Percentiles rank a stretch among this genome's conserved stretches.
Conservation (phyloP, 2,329 filamentous ascomycete species). For the Mycogone perniciosa region DNA sequence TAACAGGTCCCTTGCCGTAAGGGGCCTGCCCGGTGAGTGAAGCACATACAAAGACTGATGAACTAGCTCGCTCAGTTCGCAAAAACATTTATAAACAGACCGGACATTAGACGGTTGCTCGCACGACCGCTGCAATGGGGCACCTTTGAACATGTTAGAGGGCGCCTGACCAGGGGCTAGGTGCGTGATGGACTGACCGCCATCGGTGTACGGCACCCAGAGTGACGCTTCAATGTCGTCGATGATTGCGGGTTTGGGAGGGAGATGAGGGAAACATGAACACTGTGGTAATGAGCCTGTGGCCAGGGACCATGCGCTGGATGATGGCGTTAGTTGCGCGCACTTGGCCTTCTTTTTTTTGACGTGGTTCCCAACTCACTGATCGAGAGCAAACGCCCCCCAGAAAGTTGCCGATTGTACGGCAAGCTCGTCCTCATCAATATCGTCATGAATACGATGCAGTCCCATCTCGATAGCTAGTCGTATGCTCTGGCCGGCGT, state of each 20-base stretch:
- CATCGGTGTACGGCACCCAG: conserved; percentile 54
- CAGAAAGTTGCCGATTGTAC: conserved; percentile 56
- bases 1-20: conserved; percentile 58
- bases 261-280: conserved; percentile 50
- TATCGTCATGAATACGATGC: conserved; percentile 46
- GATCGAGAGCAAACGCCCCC: conserved; percentile 57
- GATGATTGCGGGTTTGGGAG: conserved; percentile 55
- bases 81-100: conserved; percentile 62
- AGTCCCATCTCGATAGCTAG: conserved; percentile 67
- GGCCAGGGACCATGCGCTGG: conserved; percentile 58
- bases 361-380: conserved; percentile 38
- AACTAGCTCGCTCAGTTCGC: conserved; percentile 66
- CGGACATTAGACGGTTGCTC: conserved; percentile 62
- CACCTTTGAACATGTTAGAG: conserved; percentile 30
- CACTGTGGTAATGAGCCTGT: conserved; percentile 56
- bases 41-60: conserved; percentile 65
- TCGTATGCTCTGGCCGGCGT: conserved; percentile 64
- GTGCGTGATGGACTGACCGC: conserved; percentile 37
- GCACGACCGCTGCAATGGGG: conserved; percentile 47
- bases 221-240: conserved; percentile 53
- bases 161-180: background rate
- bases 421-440: conserved; percentile 49
- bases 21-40: conserved; percentile 61
- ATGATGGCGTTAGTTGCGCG: conserved; percentile 16
- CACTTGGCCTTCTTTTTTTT: background rate